Evolutionary conservation across 176 grass and related monocot genomes (phyloP), one percentile per base, ranked within the genome.

Genomic region (Chloris gayana): DNA sequence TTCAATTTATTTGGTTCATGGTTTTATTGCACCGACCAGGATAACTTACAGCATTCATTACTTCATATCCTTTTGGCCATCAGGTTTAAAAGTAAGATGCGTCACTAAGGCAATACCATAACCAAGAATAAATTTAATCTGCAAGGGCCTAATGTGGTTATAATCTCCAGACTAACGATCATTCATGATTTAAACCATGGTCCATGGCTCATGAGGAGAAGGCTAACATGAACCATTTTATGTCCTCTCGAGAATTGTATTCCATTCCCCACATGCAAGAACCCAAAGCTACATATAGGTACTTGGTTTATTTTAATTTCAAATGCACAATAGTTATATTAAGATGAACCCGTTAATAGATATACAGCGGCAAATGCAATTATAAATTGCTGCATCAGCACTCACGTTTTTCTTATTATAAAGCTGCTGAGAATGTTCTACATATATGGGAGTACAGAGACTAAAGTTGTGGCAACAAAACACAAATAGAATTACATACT

Each of bases 401-500:
- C 10, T 39, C 7, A 46, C 49, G 6, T 17, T 4, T 33, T 18
- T 29, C 46, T 69, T 29, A 67, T 22, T 22, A 18, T 15, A 29
- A 18, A 67, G 49, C 32, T 57, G 68, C 24, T 26, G 46, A 67
- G 15, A 50, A 50, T 37, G 35, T 37, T 37, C 35, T 37, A 37
- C 7, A 50, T 18, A 26, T 69, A 18, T 58, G 27, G 60, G 27
- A 67, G 25, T 57, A 39, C 12, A 51, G 8, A 58, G 50, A 71
- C 11, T 78, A 54, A 63, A 60, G 14, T 56, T 30, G 72, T 77
- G 24, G 22, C 37, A 67, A 70, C 67, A 73, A 59, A 69, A 69
- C 37, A 63, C 27, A 54, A 66, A 81, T 37, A 71, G 77, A 57
- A 68, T 76, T 74, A 87, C 88, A 72, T 92, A 97, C 95, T 21